phyloP scores from a whole-genome alignment of 2,329 filamentous ascomycete species.

The Nothophoma quercina region DNA sequence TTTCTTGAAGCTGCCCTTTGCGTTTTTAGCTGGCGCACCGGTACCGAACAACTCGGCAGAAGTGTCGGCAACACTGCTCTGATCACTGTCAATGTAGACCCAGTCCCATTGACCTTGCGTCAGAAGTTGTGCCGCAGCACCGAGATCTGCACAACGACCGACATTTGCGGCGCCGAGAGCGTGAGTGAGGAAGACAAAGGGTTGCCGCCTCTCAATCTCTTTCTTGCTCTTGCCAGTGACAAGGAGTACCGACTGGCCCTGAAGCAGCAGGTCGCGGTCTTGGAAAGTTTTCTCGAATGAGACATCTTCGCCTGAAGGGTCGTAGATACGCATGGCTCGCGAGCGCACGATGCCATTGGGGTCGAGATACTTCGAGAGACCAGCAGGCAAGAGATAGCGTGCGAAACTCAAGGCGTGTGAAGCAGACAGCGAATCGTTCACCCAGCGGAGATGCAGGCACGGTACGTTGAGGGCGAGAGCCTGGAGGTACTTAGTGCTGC shows the following conservation, averaged over 20 bases:
- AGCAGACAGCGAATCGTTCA: slow-evolving; percentile 72
- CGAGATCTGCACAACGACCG: slow-evolving; percentile 68
- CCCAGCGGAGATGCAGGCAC: slow-evolving; percentile 83
- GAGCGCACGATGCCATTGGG: slow-evolving; percentile 74
- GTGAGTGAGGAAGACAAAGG: slow-evolving; percentile 81
- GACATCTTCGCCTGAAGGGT: slow-evolving; percentile 61
- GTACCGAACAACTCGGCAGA: slow-evolving; percentile 59
- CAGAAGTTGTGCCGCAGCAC: slow-evolving; percentile 69
- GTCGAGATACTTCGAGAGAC: slow-evolving; percentile 77
- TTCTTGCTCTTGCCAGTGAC: slow-evolving; percentile 70
- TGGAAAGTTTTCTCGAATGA: slow-evolving; percentile 39
- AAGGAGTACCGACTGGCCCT: slow-evolving; percentile 72
- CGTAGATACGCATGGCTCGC: slow-evolving; percentile 68
- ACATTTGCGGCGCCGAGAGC: slow-evolving; percentile 76
- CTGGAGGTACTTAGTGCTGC: slow-evolving; percentile 92
- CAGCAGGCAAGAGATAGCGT: slow-evolving; percentile 84
- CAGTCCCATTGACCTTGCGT: slow-evolving; percentile 72
- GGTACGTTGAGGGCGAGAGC: slow-evolving; percentile 89
- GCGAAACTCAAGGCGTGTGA: slow-evolving; percentile 74
- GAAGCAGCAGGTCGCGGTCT: slow-evolving; percentile 67
- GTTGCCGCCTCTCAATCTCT: slow-evolving; percentile 70
- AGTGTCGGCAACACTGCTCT: slow-evolving; percentile 62
- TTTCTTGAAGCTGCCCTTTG: slow-evolving; percentile 24
- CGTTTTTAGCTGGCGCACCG: slow-evolving; percentile 35
- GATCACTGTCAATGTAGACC: slow-evolving; percentile 80